A percentile compares a stretch with the other conserved stretches of the same genome.
Evolutionary conservation across 106 monocot genomes (phyloP).

Genomic region (Dendrobium chrysotoxum): DNA sequence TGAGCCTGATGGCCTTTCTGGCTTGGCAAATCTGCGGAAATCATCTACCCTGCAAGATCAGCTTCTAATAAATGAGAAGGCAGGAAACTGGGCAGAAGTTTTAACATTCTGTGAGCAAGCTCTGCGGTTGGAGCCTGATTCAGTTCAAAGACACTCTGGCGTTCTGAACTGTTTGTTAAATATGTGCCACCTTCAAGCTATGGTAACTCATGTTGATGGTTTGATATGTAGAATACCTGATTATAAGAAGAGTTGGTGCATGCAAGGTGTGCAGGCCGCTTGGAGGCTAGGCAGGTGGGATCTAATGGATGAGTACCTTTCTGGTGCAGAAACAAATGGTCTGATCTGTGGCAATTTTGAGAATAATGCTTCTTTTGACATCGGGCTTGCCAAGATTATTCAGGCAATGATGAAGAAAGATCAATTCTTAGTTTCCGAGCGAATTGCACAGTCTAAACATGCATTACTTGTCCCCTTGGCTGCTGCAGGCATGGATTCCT

Average conservation of each 20-base stretch:
- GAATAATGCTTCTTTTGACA: conserved; percentile 81
- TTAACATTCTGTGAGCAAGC: conserved; percentile 87
- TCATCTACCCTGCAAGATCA: conserved; percentile 75
- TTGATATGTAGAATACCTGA: conserved; percentile 74
- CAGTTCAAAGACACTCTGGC: conserved; percentile 80
- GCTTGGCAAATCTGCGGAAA: conserved; percentile 76
- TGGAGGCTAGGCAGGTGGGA: conserved; percentile 98
- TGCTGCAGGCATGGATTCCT: conserved; percentile 99
- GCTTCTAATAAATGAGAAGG: conserved; percentile 86
- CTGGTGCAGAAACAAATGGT: conserved; percentile 53
- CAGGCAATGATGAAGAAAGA: conserved; percentile 98
- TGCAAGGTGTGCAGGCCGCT: conserved; percentile 98
- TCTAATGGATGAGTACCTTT: conserved; percentile 87
- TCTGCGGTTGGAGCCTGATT: conserved; percentile 85
- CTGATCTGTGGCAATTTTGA: conserved; percentile 38
- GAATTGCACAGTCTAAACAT: conserved; percentile 83
- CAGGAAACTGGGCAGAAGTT: conserved; percentile 97
- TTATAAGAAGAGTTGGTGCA: conserved; percentile 88
- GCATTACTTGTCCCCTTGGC: conserved; percentile 85
- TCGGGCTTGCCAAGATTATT: conserved; percentile 87
- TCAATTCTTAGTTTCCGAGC: conserved; percentile 66
- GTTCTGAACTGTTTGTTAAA: conserved; percentile 94
- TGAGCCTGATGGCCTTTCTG: conserved; percentile 94
- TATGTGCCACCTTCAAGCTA: conserved; percentile 97
- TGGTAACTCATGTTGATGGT: conserved; percentile 99